Evolutionary conservation across 495 filamentous ascomycete species (phyloP).

Genomic region (Astrocystis sublimbata): DNA sequence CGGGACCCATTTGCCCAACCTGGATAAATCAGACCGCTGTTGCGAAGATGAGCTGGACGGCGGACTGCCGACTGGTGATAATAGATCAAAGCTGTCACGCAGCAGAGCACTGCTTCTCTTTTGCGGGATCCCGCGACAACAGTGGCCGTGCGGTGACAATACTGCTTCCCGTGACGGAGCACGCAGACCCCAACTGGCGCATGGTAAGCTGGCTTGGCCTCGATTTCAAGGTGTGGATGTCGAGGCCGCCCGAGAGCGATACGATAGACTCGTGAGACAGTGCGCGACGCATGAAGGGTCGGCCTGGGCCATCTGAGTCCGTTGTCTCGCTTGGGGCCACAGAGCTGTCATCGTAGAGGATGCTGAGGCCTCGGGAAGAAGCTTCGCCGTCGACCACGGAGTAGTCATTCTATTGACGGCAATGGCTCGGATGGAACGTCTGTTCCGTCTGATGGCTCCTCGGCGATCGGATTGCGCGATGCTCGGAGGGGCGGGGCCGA

Average conservation of each 20-base stretch:
- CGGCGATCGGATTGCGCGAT: constrained; percentile 29
- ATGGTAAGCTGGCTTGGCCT: constrained; percentile 55
- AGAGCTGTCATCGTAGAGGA: constrained; percentile 8
- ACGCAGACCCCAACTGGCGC: constrained; percentile 43
- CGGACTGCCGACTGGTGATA: constrained; percentile 31
- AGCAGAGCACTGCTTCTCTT: constrained; percentile 42
- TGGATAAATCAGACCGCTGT: constrained; percentile 29
- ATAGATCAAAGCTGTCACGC: constrained; percentile 39
- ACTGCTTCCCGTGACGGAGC: constrained; percentile 45
- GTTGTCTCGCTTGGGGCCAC: constrained; percentile 16
- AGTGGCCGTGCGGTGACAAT: constrained; percentile 44
- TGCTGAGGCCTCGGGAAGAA: constrained; percentile 11
- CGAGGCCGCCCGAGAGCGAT: constrained; percentile 53
- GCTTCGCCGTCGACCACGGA: constrained; percentile 24
- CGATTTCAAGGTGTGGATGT: constrained; percentile 56
- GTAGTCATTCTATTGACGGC: constrained; percentile 17
- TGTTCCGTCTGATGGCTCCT: constrained; percentile 28
- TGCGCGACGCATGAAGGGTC: constrained; percentile 38
- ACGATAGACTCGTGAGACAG: constrained; percentile 58
- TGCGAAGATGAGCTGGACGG: constrained; percentile 21
- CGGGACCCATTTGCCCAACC: constrained; percentile 43
- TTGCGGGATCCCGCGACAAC: constrained; percentile 32
- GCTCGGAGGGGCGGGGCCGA: constrained; percentile 17
- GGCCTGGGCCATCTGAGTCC: constrained; percentile 13
- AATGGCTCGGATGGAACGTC: constrained; percentile 21